Conservation (phyloP, 2,329 filamentous ascomycete genomes). For the Diaporthe sp. region DNA sequence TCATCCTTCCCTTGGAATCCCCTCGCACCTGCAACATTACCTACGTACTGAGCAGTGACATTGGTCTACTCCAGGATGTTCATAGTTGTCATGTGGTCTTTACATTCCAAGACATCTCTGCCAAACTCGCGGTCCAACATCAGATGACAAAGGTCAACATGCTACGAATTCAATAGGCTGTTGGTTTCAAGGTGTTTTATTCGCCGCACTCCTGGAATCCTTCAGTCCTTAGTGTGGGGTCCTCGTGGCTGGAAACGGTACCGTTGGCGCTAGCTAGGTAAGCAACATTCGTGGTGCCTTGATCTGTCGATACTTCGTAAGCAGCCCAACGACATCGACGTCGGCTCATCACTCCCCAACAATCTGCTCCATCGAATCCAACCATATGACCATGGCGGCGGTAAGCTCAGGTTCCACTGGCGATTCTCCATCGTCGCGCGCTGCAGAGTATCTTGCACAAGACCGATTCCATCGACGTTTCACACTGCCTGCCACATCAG, state of each 20-base stretch:
- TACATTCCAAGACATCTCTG: no score
- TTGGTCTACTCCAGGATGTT: no score
- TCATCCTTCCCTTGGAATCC: no score
- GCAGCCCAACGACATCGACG: background rate
- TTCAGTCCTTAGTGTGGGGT: background rate
- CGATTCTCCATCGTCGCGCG: background rate
- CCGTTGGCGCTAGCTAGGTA: background rate
- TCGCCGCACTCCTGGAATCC: background rate
- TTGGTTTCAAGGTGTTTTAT: background rate
- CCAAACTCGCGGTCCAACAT: no score
- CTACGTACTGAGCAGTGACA: no score
- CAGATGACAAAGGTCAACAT: no score
- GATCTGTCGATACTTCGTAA: background rate
- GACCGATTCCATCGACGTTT: conserved; percentile 40
- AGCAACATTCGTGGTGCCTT: background rate
- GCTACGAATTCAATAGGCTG: no score
- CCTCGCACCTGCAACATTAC: no score
- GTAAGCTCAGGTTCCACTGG: background rate
- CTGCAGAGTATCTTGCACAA: conserved; percentile 15
- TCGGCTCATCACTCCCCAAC: background rate
- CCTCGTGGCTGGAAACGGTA: background rate
- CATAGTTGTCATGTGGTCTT: no score
- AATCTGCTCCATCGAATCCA: background rate
- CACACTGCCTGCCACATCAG: conserved; percentile 38
- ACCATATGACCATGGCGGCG: background rate